These are phyloP conservation scores for Annulohypoxylon truncatum DNA, from an alignment of 2,329 filamentous ascomycete species.

Conservation along the genomic window DNA sequence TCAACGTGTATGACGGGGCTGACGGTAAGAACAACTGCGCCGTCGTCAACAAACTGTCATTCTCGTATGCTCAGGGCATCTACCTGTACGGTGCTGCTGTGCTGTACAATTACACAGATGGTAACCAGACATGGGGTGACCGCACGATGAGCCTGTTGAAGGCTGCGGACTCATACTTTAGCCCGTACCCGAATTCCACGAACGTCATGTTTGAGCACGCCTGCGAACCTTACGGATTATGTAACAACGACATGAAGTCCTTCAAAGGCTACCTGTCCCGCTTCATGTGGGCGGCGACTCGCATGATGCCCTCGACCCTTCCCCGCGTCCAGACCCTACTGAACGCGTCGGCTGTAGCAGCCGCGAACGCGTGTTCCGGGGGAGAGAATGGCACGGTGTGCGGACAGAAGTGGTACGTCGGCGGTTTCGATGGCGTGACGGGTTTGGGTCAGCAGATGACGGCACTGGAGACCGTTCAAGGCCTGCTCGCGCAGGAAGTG, in stretches of 20 bases:
- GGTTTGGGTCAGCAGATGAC: conserved; percentile 74
- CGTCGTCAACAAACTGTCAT: conserved; percentile 65
- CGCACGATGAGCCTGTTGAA: conserved; percentile 65
- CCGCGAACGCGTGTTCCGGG: conserved; percentile 67
- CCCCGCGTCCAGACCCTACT: conserved; percentile 61
- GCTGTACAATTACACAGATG: conserved; percentile 69
- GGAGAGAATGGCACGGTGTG: conserved; percentile 64
- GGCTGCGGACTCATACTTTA: conserved; percentile 63
- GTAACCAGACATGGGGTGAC: conserved; percentile 63
- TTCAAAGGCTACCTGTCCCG: conserved; percentile 76
- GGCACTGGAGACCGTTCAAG: conserved; percentile 72
- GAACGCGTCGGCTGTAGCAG: conserved; percentile 64
- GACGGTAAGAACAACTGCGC: conserved; percentile 65
- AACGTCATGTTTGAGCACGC: conserved; percentile 73
- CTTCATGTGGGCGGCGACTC: conserved; percentile 70
- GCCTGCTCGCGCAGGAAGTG: conserved; percentile 61
- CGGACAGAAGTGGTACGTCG: conserved; percentile 72
- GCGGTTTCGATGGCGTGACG: conserved; percentile 64
- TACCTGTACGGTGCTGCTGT: conserved; percentile 73
- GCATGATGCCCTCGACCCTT: conserved; percentile 66
- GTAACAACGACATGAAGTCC: conserved; percentile 72
- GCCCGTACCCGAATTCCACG: conserved; percentile 61
- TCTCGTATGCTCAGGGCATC: conserved; percentile 74
- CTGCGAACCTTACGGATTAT: conserved; percentile 69
- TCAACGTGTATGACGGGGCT: conserved; percentile 72